phyloP scores from a whole-genome alignment of 352 stramenopile species.

The Pythium folliculosum region DNA sequence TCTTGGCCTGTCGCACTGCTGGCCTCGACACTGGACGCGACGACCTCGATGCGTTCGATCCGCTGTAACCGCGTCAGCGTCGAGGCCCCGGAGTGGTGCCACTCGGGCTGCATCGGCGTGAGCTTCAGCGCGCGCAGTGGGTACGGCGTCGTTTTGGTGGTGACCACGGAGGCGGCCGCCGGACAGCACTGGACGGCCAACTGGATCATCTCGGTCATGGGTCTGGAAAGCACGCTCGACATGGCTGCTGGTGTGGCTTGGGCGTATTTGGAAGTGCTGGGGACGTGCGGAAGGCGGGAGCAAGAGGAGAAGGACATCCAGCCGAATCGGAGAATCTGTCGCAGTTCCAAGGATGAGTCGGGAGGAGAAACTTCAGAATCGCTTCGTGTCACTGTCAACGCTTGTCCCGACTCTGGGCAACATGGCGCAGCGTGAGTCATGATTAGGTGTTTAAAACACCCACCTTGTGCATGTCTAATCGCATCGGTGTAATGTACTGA shows the following conservation, averaged over 20 bases:
- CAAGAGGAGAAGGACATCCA: too few species aligned
- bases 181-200: neutral
- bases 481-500: too few species aligned
- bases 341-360: too few species aligned
- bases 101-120: neutral
- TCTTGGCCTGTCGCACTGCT: neutral
- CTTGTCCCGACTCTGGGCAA: neutral
- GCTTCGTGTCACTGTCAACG: too few species aligned
- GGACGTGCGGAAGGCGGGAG: too few species aligned
- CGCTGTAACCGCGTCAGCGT: neutral
- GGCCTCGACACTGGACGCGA: neutral
- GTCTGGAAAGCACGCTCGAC: neutral
- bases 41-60: neutral
- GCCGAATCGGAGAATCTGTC: too few species aligned
- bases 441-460: neutral
- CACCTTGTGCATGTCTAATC: neutral
- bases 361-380: neutral
- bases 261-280: too few species aligned
- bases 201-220: neutral
- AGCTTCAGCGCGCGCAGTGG: neutral
- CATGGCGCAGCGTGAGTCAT: neutral
- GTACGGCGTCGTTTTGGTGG: neutral
- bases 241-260: neutral
- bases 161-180: neutral
- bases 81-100: neutral